Conservation (phyloP, 441 rosid species). For the Populus hybrid region DNA sequence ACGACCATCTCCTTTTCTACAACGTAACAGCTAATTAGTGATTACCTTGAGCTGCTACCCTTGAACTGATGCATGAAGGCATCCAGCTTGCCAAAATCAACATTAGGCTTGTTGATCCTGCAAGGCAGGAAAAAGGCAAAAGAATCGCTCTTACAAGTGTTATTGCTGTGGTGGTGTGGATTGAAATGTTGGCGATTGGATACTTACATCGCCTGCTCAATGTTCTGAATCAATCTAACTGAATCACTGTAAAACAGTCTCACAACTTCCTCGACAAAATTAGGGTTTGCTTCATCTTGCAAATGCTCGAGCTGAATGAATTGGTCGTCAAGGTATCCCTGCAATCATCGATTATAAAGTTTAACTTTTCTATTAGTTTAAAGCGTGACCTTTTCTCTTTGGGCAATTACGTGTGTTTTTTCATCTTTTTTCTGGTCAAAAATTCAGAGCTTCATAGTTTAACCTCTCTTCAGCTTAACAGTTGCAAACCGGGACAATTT, state of each 20-base stretch:
- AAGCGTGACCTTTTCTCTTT: not conserved
- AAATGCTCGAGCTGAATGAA: slow-evolving; percentile 60
- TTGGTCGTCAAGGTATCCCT: slow-evolving; percentile 68
- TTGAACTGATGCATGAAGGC: slow-evolving; percentile 58
- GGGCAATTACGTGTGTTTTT: not conserved
- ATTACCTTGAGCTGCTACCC: slow-evolving; percentile 66
- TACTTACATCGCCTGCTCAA: slow-evolving; percentile 57
- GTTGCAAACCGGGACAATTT: not conserved
- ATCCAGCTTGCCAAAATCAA: slow-evolving; percentile 51
- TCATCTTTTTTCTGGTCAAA: not conserved
- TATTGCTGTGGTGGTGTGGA: not conserved
- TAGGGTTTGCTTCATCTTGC: slow-evolving; percentile 60
- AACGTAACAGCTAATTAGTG: not conserved
- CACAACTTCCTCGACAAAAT: slow-evolving; percentile 60
- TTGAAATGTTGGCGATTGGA: not conserved
- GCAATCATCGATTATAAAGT: slow-evolving; percentile 2
- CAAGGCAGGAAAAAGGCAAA: not conserved
- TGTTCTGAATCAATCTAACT: slow-evolving; percentile 42
- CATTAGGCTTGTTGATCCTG: slow-evolving; percentile 38
- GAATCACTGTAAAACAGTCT: slow-evolving; percentile 49
- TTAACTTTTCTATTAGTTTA: not conserved
- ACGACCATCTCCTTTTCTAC: not conserved
- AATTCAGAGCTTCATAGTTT: not conserved
- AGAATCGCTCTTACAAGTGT: too few species aligned
- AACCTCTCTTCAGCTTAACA: not conserved